Conservation (phyloP, 352 stramenopile species). For the Phytophthora tubulina region DNA sequence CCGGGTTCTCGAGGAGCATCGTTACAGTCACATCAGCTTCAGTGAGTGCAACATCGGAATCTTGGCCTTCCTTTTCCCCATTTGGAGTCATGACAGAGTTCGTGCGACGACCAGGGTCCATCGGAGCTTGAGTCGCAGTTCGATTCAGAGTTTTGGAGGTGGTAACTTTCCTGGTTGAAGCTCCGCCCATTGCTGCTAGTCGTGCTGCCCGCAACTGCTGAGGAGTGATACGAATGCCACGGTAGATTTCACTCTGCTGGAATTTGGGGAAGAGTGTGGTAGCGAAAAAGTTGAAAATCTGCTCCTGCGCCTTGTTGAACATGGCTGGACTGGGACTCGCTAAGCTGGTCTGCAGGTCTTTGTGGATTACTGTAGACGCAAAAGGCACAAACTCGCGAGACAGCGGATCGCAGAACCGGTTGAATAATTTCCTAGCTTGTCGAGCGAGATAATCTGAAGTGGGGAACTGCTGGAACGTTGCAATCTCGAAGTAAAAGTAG, state of each 20-base stretch:
- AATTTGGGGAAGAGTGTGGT: slow-evolving; percentile 80
- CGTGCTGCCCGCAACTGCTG: slow-evolving; percentile 42
- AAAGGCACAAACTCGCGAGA: slow-evolving; percentile 71
- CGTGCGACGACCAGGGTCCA: slow-evolving; percentile 7
- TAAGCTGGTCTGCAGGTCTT: slow-evolving; percentile 52
- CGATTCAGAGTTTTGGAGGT: slow-evolving; percentile 6
- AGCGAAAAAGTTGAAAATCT: slow-evolving; percentile 75
- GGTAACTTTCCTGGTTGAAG: slow-evolving; percentile 10
- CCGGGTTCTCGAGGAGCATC: slow-evolving; percentile 69
- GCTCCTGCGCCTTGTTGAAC: slow-evolving; percentile 76
- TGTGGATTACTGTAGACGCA: slow-evolving; percentile 32
- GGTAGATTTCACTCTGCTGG: slow-evolving; percentile 74
- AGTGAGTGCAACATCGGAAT: slow-evolving; percentile 7
- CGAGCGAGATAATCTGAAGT: slow-evolving; percentile 77
- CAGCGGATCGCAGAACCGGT: slow-evolving; percentile 68
- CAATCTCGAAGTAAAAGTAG: slow-evolving; percentile 82
- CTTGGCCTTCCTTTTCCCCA: slow-evolving; percentile 17
- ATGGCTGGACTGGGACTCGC: slow-evolving; percentile 60
- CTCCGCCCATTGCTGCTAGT: slow-evolving; percentile 36
- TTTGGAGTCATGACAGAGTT: slow-evolving; percentile 12
- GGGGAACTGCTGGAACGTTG: slow-evolving; percentile 78
- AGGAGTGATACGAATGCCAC: slow-evolving; percentile 58
- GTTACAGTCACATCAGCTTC: slow-evolving; percentile 60
- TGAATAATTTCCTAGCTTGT: slow-evolving; percentile 73
- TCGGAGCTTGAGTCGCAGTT: neutral